Evolutionary conservation across 2,329 filamentous ascomycete genomes (phyloP).

Genomic region (Dothideomycetes sp.): DNA sequence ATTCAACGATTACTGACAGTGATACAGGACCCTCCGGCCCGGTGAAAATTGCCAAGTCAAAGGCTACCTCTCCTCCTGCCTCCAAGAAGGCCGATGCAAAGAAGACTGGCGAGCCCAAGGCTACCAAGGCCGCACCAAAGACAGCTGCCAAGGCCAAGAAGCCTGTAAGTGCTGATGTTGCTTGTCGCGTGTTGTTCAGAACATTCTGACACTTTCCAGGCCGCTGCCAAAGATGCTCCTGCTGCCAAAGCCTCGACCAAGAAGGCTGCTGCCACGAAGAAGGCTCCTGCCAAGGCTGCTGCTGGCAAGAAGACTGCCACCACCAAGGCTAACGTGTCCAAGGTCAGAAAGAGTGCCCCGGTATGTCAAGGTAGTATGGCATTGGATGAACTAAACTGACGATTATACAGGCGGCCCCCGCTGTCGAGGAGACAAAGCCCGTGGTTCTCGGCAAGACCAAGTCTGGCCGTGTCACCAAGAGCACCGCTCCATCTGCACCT

Average conservation of each 20-base stretch:
- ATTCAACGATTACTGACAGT: slow-evolving; percentile 20
- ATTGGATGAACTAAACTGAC: background rate
- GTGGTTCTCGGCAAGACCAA: slow-evolving; percentile 72
- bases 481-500: slow-evolving; percentile 35
- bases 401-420: slow-evolving; percentile 47
- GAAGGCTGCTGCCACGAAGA: slow-evolving; percentile 29
- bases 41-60: slow-evolving; percentile 60
- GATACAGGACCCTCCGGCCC: slow-evolving; percentile 67
- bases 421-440: slow-evolving; percentile 56
- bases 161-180: slow-evolving; percentile 12
- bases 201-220: slow-evolving; percentile 21
- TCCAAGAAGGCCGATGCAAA: slow-evolving; percentile 29
- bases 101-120: slow-evolving; percentile 23
- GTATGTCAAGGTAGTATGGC: slow-evolving; percentile 18
- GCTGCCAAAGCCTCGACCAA: slow-evolving; percentile 21
- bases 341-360: slow-evolving; percentile 35
- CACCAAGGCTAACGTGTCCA: slow-evolving; percentile 39
- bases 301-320: slow-evolving; percentile 23
- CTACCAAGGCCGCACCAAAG: slow-evolving; percentile 38
- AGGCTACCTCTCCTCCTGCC: slow-evolving; percentile 22
- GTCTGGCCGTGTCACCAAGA: slow-evolving; percentile 75
- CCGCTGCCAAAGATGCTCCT: slow-evolving; percentile 31
- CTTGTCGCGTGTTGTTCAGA: background rate
- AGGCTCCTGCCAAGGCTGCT: slow-evolving; percentile 26
- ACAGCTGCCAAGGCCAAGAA: slow-evolving; percentile 36